A percentile compares a stretch with the other conserved stretches of the same genome.
Conservation (phyloP, 306 rosid genomes). For the Cicer chorassanicum region DNA sequence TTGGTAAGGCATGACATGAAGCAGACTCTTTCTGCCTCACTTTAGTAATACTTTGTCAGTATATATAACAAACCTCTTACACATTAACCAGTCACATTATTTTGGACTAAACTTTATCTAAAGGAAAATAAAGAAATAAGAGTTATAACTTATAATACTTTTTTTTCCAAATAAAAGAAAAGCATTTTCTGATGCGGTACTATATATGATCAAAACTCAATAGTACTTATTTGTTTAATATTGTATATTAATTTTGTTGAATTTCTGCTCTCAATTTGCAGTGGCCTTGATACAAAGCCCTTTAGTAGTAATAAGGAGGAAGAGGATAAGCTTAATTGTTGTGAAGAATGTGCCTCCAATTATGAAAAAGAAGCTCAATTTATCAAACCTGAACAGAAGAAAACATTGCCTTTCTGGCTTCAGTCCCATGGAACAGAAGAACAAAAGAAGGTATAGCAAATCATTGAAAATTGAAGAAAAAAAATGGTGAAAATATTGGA, state of each 20-base stretch:
- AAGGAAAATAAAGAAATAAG: background rate
- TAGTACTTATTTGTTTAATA: background rate
- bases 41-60: slow-evolving; percentile 51
- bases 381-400: slow-evolving; percentile 69
- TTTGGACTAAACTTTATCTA: slow-evolving; percentile 37
- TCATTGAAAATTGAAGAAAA: no score
- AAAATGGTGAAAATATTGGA: no score
- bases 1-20: slow-evolving; percentile 51
- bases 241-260: slow-evolving; percentile 33
- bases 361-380: slow-evolving; percentile 77
- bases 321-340: slow-evolving; percentile 61
- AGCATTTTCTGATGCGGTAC: background rate
- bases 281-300: slow-evolving; percentile 70
- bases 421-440: slow-evolving; percentile 67
- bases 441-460: slow-evolving; percentile 67
- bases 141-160: background rate
- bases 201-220: background rate
- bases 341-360: slow-evolving; percentile 77
- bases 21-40: slow-evolving; percentile 55
- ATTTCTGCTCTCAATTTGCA: slow-evolving; percentile 53
- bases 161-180: background rate
- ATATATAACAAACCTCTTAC: slow-evolving; percentile 42
- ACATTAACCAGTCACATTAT: slow-evolving; percentile 23
- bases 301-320: slow-evolving; percentile 57
- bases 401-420: slow-evolving; percentile 86